Conservation (phyloP, 768 basidiomycete genomes). For the Porphyrellus cyaneotinctus region DNA sequence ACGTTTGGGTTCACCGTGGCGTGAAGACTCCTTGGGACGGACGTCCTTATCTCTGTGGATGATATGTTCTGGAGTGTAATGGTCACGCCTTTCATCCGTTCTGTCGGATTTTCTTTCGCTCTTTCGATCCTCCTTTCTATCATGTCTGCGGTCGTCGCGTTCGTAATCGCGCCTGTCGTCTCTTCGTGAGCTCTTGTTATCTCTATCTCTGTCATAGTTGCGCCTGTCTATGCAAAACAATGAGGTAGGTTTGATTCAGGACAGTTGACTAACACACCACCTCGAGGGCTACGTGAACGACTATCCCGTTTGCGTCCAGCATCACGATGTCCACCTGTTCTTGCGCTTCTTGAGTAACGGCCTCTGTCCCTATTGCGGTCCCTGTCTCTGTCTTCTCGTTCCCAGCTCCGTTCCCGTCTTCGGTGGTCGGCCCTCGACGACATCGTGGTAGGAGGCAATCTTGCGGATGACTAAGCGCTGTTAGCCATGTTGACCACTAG, state of each 20-base stretch:
- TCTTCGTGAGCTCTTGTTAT: conserved; percentile 34
- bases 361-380: conserved; percentile 31
- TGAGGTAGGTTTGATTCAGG: not conserved
- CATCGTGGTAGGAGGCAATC: conserved; percentile 42
- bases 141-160: conserved; percentile 30
- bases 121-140: conserved; percentile 32
- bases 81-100: conserved; percentile 40
- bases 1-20: conserved; percentile 23
- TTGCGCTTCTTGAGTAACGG: conserved; percentile 39
- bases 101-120: conserved; percentile 29
- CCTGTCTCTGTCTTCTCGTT: conserved; percentile 40
- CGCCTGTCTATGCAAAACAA: conserved; percentile 32
- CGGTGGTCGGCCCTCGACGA: conserved; percentile 54
- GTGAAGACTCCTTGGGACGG: conserved; percentile 20
- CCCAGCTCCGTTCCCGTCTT: conserved; percentile 63
- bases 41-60: conserved; percentile 27
- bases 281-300: conserved; percentile 37
- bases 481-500: not conserved
- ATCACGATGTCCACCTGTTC: conserved; percentile 32
- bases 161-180: conserved; percentile 32
- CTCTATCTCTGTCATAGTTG: conserved; percentile 35
- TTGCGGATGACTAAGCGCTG: conserved; percentile 22
- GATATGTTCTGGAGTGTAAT: conserved; percentile 37
- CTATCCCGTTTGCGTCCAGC: conserved; percentile 35
- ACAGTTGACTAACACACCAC: conserved; percentile 22